Evolutionary conservation across 78 protist genomes (phyloP).

Genomic region (Cavenderia fasciculata): DNA sequence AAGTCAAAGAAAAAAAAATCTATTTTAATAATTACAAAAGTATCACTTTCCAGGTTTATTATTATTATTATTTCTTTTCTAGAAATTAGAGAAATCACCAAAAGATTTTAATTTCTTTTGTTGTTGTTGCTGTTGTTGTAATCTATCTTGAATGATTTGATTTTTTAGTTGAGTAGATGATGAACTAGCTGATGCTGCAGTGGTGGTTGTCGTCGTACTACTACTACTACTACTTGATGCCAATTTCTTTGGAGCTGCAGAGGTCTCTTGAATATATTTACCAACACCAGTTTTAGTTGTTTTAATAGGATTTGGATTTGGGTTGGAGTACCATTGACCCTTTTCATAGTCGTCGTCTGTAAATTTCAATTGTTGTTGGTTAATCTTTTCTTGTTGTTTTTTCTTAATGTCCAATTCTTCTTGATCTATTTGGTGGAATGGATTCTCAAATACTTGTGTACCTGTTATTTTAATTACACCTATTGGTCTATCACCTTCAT

Average conservation of each 20-base stretch:
- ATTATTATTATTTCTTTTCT: too few species aligned
- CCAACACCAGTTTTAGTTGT: slow-evolving; percentile 37
- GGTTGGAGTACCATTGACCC: slow-evolving; percentile 81
- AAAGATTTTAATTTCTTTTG: background rate
- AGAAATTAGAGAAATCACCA: slow-evolving; percentile 18
- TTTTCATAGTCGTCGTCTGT: slow-evolving; percentile 24
- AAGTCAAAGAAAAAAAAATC: too few species aligned
- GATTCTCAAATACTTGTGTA: slow-evolving; percentile 46
- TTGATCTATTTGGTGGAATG: slow-evolving; percentile 48
- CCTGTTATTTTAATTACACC: slow-evolving; percentile 18
- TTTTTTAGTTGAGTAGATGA: background rate
- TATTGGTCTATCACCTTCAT: slow-evolving; percentile 24
- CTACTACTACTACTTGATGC: background rate
- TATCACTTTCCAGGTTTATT: too few species aligned
- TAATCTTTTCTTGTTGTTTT: slow-evolving; percentile 26
- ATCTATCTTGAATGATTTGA: background rate
- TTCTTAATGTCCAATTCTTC: slow-evolving; percentile 49
- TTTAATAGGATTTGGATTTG: slow-evolving; percentile 3
- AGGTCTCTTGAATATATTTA: slow-evolving; percentile 31
- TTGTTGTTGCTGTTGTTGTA: background rate
- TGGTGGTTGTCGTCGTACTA: background rate
- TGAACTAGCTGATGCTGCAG: background rate
- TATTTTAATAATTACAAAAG: too few species aligned
- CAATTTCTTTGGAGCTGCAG: background rate
- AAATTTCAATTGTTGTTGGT: background rate